Percentiles rank a stretch among this genome's conserved stretches.
phyloP scores from a whole-genome alignment of 2,329 filamentous ascomycete genomes.

The Ophiosphaerella herpotricha region DNA sequence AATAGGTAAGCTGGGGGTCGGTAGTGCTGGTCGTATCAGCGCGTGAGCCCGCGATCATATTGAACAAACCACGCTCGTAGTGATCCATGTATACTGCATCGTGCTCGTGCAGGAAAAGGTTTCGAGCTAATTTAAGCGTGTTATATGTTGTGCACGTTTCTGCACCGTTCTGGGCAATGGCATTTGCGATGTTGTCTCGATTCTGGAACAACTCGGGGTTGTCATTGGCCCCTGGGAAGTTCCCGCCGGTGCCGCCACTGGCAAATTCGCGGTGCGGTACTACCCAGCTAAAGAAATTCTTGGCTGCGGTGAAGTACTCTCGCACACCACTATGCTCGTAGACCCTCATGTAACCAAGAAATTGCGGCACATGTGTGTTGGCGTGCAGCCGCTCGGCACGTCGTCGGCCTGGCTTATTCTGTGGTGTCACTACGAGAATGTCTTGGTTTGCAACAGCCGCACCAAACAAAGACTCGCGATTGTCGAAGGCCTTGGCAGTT shows the following conservation, averaged over 20 bases:
- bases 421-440: conserved; percentile 14
- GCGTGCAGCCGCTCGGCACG: conserved; percentile 14
- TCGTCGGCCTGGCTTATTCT: conserved; percentile 11
- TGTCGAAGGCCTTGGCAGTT: conserved; percentile 16
- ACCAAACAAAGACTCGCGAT: conserved; percentile 18
- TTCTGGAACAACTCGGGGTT: conserved; percentile 65
- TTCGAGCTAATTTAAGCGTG: conserved; percentile 15
- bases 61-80: conserved; percentile 19
- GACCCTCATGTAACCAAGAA: conserved; percentile 16
- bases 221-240: conserved; percentile 64
- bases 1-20: conserved; percentile 16
- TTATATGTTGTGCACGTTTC: conserved; percentile 22
- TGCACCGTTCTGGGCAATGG: conserved; percentile 62
- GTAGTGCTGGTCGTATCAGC: conserved; percentile 7
- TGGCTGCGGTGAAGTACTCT: conserved; percentile 17
- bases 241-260: conserved; percentile 14
- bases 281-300: conserved; percentile 17
- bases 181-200: conserved; percentile 85
- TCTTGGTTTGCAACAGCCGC: conserved; percentile 12
- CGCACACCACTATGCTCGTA: conserved; percentile 13
- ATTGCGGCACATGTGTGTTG: conserved; percentile 18
- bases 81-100: conserved; percentile 20
- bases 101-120: conserved; percentile 17
- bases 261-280: conserved; percentile 17
- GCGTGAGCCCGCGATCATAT: conserved; percentile 19